Evolutionary conservation across 1,284 basidiomycete genomes (phyloP), one percentile per base, ranked within the genome.

Genomic region (Malassezia equina): DNA sequence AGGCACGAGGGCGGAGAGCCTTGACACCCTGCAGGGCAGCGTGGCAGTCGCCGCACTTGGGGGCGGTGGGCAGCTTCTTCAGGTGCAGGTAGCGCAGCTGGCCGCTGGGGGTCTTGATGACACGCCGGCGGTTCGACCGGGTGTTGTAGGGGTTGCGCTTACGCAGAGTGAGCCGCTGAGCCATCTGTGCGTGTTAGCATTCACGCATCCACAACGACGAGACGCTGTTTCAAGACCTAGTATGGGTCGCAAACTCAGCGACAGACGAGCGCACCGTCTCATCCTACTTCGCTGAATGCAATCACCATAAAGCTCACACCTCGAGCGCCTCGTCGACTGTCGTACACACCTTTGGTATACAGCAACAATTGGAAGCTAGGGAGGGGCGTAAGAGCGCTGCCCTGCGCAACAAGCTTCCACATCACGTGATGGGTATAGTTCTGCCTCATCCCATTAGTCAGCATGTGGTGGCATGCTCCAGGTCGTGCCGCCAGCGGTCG

Each of bases 61-160:
- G 93, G 49, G 87, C 79, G 52, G 86, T 82, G 47, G 83, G 82
- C 64, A 82, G 83, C 80, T 91, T 91, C 81, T 87, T 84, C 76
- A 89, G 78, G 77, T 89, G 86, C 78, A 90, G 86, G 80, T 89
- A 89, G 67, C 88, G 86, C 67, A 90, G 84, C 78, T 85, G 85
- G 58, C 89, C 88, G 77, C 88, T 88, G 65, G 93, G 93, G 41
- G 93, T 98, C 83, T 98, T 98, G 67, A 98, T 84, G 67, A 98
- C 83, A 68, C 90, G 85, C 76, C 90, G 83, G 76, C 88, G 84
- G 83, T 87, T 93, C 60, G 93, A 96, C 75, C 85, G 85, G 78
- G 94, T 98, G 85, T 96, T 96, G 84, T 99, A 99, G 21, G 91
- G 86, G 73, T 86, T 87, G 77, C 93, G 88, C 80, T 93, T 98